A percentile compares a stretch with the other conserved stretches of the same genome.
phyloP scores from a whole-genome alignment of 192 early-diverging fungal species.

The Obelidium mucronatum region DNA sequence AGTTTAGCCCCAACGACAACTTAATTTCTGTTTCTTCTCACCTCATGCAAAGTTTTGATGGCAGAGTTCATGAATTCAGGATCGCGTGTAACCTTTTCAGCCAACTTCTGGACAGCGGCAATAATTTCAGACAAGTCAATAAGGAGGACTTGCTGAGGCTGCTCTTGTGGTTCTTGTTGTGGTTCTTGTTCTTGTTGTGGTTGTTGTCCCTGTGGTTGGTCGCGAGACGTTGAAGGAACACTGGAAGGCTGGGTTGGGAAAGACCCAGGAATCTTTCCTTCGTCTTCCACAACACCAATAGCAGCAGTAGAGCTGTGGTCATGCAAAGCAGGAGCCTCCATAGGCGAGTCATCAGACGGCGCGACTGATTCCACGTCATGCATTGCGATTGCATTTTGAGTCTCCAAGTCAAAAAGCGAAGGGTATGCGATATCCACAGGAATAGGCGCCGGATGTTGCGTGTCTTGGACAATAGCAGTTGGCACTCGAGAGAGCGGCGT shows the following conservation, averaged over 20 bases:
- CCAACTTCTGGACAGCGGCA: neutral
- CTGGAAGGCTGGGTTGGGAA: neutral
- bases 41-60: slow-evolving; percentile 18
- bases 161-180: neutral
- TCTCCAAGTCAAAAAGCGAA: neutral
- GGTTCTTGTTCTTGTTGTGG: too few species aligned
- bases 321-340: too few species aligned
- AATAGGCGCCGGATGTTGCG: neutral
- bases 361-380: slow-evolving; percentile 28
- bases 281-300: too few species aligned
- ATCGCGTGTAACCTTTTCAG: slow-evolving; percentile 11
- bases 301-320: too few species aligned
- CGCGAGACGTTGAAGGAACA: neutral
- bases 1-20: neutral
- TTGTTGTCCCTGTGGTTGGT: too few species aligned
- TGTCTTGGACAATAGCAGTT: neutral
- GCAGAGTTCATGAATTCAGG: slow-evolving; percentile 29
- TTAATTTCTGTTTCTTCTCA: too few species aligned
- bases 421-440: slow-evolving; percentile 11
- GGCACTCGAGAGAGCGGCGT: neutral
- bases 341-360: neutral
- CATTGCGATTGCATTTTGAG: slow-evolving; percentile 2
- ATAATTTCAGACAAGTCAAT: slow-evolving; percentile 10
- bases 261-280: neutral
- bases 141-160: neutral